phyloP scores from a whole-genome alignment of 108 stramenopile genomes.

The Fragilaria radians region DNA sequence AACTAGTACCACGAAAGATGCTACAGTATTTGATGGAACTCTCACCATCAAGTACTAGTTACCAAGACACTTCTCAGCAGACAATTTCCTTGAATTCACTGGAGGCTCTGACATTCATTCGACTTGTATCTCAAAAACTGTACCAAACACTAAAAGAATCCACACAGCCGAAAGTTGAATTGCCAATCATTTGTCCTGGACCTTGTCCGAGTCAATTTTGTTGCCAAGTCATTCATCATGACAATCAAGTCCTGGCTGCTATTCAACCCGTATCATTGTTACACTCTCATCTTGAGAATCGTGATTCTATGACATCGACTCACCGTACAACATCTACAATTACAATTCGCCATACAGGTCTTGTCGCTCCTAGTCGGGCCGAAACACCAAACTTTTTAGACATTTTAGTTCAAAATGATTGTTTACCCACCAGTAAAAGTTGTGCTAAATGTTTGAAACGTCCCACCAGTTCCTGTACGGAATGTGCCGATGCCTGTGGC shows the following conservation, averaged over 20 bases:
- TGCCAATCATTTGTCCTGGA: background rate
- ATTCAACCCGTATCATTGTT: background rate
- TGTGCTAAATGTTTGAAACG: conserved; percentile 55
- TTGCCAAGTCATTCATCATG: background rate
- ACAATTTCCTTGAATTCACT: no score
- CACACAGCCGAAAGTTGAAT: background rate
- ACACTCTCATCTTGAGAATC: conserved; percentile 1
- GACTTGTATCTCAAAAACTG: background rate
- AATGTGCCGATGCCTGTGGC: conserved; percentile 37
- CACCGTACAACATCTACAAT: background rate
- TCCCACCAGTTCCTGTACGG: conserved; percentile 47
- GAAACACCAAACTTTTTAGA: conserved; percentile 6
- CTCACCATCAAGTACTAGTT: no score
- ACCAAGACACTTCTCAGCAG: no score
- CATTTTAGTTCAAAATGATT: conserved; percentile 32
- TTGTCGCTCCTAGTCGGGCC: background rate
- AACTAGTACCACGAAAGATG: background rate
- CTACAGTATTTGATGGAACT: background rate
- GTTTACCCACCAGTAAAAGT: conserved; percentile 35
- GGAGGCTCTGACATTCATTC: no score
- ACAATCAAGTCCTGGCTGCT: background rate
- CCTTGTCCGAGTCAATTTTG: background rate
- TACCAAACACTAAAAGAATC: background rate
- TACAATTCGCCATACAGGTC: conserved; percentile 1
- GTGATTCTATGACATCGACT: background rate